phyloP scores from a whole-genome alignment of 371 early-diverging fungal genomes.

The Syncephalastrum sp. region DNA sequence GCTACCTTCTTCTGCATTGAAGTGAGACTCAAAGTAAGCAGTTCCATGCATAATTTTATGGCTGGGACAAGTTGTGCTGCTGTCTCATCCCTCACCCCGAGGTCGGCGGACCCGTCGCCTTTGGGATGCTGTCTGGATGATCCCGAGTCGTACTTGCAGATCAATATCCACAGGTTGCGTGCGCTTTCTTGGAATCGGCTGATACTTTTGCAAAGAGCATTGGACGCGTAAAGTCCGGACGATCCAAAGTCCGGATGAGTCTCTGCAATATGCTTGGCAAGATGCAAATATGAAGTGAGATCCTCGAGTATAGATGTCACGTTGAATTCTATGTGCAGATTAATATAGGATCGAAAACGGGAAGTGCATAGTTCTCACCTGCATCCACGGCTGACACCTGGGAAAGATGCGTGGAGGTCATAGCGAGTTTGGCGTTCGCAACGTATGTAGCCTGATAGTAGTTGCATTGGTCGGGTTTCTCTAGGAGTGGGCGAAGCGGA shows the following conservation, averaged over 20 bases:
- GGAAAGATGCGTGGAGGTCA: slow-evolving; percentile 33
- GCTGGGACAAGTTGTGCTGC: no score
- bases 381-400: slow-evolving; percentile 17
- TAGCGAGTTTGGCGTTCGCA: slow-evolving; percentile 28
- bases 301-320: slow-evolving; percentile 24
- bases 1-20: no score
- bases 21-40: no score
- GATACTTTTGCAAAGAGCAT: slow-evolving; percentile 26
- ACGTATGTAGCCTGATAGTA: slow-evolving; percentile 37
- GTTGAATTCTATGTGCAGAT: slow-evolving; percentile 17
- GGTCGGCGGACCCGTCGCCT: no score
- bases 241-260: no score
- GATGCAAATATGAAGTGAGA: slow-evolving; percentile 12
- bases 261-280: no score
- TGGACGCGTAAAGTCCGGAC: slow-evolving; percentile 9
- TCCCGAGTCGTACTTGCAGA: no score
- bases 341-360: not conserved
- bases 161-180: no score
- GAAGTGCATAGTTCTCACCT: slow-evolving; percentile 10
- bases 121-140: no score
- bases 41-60: no score
- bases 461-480: slow-evolving; percentile 3
- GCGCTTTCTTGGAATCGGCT: slow-evolving; percentile 22
- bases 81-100: no score
- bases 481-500: slow-evolving; percentile 17